These are phyloP conservation scores for Tilletia caries DNA, from an alignment of 1,284 basidiomycete genomes.

Conservation along the genomic window DNA sequence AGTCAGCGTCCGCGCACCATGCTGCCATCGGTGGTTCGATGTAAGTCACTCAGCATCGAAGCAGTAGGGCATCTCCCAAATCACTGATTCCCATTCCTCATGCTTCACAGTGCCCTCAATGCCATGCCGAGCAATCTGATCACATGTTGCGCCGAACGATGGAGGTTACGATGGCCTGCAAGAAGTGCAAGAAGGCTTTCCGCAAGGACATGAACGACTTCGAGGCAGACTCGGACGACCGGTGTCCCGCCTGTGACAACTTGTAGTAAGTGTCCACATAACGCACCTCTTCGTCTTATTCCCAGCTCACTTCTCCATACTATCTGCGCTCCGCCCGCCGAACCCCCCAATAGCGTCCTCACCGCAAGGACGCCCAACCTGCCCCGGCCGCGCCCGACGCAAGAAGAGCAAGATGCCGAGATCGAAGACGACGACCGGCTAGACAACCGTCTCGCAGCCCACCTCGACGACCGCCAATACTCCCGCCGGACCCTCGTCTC, in stretches of 20 bases:
- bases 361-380: background rate
- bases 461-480: background rate
- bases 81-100: background rate
- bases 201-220: conserved; percentile 85
- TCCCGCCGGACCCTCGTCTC: conserved; percentile 7
- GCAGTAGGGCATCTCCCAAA: background rate
- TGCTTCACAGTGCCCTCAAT: conserved; percentile 72
- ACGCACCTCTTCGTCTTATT: too few species aligned
- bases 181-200: conserved; percentile 96
- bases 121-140: conserved; percentile 74
- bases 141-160: conserved; percentile 72
- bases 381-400: background rate
- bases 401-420: background rate
- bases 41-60: conserved; percentile 24
- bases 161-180: conserved; percentile 93
- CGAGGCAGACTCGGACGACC: conserved; percentile 88
- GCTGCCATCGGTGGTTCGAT: conserved; percentile 52
- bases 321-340: too few species aligned
- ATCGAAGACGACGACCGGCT: background rate
- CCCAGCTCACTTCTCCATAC: too few species aligned
- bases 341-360: background rate
- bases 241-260: conserved; percentile 96
- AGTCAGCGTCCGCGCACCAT: conserved; percentile 50
- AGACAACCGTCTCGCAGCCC: background rate
- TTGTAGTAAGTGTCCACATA: conserved; percentile 70